These are phyloP conservation scores for Candida dajiaensis DNA, from an alignment of 805 yeast genomes.

Conservation along the genomic window DNA sequence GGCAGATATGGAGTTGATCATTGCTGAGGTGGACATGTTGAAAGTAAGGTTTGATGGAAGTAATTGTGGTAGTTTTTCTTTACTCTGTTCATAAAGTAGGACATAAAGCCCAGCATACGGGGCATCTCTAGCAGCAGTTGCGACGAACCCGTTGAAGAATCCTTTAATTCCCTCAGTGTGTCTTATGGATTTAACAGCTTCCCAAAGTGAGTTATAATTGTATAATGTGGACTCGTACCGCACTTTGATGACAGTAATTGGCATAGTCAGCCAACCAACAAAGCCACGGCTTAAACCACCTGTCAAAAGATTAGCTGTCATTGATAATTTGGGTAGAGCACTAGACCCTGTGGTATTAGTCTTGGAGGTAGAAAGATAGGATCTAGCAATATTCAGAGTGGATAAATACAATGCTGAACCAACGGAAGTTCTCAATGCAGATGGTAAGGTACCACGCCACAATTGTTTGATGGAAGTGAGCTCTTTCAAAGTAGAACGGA, in stretches of 20 bases:
- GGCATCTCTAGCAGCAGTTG: constrained; percentile 85
- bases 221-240: constrained; percentile 81
- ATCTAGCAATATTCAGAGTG: constrained; percentile 57
- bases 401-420: constrained; percentile 88
- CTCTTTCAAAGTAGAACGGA: constrained; percentile 30
- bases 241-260: constrained; percentile 85
- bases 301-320: constrained; percentile 60
- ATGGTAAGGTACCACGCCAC: constrained; percentile 94
- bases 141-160: constrained; percentile 82
- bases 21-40: constrained; percentile 38
- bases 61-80: constrained; percentile 43
- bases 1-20: constrained; percentile 73
- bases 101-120: constrained; percentile 96
- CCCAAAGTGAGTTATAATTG: constrained; percentile 55
- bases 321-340: constrained; percentile 66
- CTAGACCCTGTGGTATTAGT: constrained; percentile 20
- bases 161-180: constrained; percentile 50
- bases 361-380: constrained; percentile 34
- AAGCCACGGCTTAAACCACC: constrained; percentile 77
- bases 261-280: constrained; percentile 91
- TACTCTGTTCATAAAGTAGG: constrained; percentile 73
- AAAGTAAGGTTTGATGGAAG: constrained; percentile 2
- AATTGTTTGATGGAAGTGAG: constrained; percentile 39
- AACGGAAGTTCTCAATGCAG: constrained; percentile 81
- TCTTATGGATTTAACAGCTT: constrained; percentile 56